These are phyloP conservation scores for Trichoderma atroviride DNA, from an alignment of 2,329 filamentous ascomycete species.

Conservation along the genomic window DNA sequence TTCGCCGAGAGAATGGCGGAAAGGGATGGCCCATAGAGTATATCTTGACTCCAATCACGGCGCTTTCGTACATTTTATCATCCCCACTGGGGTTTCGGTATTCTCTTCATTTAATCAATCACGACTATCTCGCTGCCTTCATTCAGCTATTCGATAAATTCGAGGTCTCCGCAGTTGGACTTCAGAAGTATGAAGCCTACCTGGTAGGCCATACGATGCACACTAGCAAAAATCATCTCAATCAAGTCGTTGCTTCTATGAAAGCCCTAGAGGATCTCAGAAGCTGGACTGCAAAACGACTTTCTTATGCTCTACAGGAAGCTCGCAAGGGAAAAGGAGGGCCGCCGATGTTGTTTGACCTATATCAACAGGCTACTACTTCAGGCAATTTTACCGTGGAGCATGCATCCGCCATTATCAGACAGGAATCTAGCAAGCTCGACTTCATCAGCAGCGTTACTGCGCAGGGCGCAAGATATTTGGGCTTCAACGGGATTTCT, in stretches of 20 bases:
- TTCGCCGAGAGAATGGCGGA: background rate
- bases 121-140: background rate
- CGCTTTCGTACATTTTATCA: background rate
- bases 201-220: conserved; percentile 16
- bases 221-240: conserved; percentile 16
- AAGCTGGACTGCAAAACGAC: background rate
- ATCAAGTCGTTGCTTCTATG: background rate
- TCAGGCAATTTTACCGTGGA: background rate
- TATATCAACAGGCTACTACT: background rate
- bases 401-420: background rate
- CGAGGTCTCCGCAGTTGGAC: background rate
- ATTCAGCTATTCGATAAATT: conserved; percentile 27
- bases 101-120: rapidly evolving
- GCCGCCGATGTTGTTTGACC: background rate
- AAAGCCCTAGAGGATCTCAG: background rate
- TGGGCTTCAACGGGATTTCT: conserved; percentile 29
- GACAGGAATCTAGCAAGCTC: conserved; percentile 28
- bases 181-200: conserved; percentile 21
- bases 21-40: conserved; percentile 28
- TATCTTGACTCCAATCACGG: conserved; percentile 19
- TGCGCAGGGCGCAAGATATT: conserved; percentile 26
- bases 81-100: rapidly evolving
- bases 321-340: background rate
- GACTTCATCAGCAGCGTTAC: conserved; percentile 7
- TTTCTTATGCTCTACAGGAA: background rate